Percentiles rank a stretch among this genome's conserved stretches.
phyloP scores from a whole-genome alignment of 2,329 filamentous ascomycete species.

The Botrytis byssoidea region DNA sequence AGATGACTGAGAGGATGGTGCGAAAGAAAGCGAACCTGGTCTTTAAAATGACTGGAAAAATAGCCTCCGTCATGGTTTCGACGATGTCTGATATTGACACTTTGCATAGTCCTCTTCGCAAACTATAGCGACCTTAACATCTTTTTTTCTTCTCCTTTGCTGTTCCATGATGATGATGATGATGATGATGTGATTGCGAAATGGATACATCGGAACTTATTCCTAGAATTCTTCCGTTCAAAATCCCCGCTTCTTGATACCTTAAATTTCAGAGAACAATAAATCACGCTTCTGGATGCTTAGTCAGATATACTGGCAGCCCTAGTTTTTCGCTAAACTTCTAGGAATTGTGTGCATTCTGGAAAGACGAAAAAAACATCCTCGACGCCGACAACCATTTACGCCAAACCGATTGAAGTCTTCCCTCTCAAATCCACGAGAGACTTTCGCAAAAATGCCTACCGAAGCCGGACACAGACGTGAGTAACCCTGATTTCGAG shows the following conservation, averaged over 20 bases:
- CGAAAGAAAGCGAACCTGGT: neutral
- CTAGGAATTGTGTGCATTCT: constrained; percentile 11
- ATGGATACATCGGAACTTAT: constrained; percentile 8
- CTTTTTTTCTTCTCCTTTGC: neutral
- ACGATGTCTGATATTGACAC: neutral
- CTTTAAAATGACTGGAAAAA: neutral
- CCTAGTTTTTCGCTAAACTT: constrained; percentile 21
- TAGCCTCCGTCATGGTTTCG: neutral
- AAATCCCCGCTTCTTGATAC: neutral
- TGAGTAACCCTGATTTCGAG: constrained; percentile 53
- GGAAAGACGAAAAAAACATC: constrained; percentile 30
- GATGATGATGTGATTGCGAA: neutral
- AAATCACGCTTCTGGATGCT: neutral
- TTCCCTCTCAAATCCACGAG: constrained; percentile 45
- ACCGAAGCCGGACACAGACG: constrained; percentile 84
- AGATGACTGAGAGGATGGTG: neutral
- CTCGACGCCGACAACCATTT: constrained; percentile 33
- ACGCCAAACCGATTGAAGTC: constrained; percentile 34
- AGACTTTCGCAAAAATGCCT: constrained; percentile 72
- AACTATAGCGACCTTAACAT: neutral
- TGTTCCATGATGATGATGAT: neutral
- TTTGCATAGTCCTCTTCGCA: neutral
- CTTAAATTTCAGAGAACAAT: neutral
- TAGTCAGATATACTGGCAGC: constrained; percentile 7
- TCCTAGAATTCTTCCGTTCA: neutral